phyloP scores from a whole-genome alignment of 2,329 filamentous ascomycete species.

The Pseudogymnoascus sp. region DNA sequence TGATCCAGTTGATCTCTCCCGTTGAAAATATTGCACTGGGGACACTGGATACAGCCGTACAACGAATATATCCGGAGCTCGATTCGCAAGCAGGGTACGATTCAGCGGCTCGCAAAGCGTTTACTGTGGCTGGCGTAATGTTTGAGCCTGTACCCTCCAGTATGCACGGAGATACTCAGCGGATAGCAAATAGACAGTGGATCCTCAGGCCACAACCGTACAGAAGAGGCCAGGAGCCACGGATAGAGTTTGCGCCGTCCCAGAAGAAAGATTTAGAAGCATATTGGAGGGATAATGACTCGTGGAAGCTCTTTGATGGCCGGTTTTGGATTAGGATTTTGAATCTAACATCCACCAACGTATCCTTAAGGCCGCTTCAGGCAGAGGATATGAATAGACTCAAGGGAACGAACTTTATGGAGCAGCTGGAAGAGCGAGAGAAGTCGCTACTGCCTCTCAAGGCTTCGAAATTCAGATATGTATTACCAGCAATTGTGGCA shows the following conservation, averaged over 20 bases:
- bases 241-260: constrained; percentile 42
- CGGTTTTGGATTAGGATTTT: constrained; percentile 52
- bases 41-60: constrained; percentile 35
- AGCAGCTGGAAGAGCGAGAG: background rate
- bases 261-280: background rate
- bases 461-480: constrained; percentile 16
- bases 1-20: constrained; percentile 43
- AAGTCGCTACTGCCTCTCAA: constrained; percentile 14
- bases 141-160: background rate
- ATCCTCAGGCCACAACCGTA: background rate
- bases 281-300: constrained; percentile 13
- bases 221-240: constrained; percentile 21
- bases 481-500: constrained; percentile 23
- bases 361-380: constrained; percentile 19
- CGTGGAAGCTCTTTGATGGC: constrained; percentile 43
- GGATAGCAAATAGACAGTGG: background rate
- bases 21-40: constrained; percentile 35
- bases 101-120: background rate
- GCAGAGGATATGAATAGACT: constrained; percentile 17
- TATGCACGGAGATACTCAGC: background rate
- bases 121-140: background rate
- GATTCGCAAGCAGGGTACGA: background rate
- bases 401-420: constrained; percentile 6
- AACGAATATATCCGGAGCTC: constrained; percentile 34
- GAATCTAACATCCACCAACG: constrained; percentile 11